These are phyloP conservation scores for Phyllachora maydis DNA, from an alignment of 2,329 filamentous ascomycete genomes.

Conservation along the genomic window DNA sequence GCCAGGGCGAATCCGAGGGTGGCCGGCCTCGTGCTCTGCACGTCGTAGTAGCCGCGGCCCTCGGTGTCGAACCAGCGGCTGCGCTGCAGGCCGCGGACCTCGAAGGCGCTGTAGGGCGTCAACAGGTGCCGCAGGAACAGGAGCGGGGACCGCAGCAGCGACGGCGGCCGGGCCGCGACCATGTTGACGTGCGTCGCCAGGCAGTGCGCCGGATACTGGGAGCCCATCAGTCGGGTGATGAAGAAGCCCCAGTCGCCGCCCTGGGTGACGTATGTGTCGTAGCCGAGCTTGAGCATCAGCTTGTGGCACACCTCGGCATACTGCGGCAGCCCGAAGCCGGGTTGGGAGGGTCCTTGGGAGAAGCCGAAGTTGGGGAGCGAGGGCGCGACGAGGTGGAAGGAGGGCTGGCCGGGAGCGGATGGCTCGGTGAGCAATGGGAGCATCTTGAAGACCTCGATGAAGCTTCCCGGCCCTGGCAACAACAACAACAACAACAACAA, in stretches of 20 bases:
- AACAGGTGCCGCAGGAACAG: constrained; percentile 34
- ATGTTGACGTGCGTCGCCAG: constrained; percentile 42
- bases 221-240: constrained; percentile 40
- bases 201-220: constrained; percentile 33
- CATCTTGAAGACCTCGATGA: constrained; percentile 44
- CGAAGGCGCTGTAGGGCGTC: constrained; percentile 27
- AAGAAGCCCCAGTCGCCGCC: constrained; percentile 54
- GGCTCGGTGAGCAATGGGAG: no score
- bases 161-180: constrained; percentile 23
- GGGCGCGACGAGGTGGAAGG: constrained; percentile 36
- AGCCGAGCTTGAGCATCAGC: constrained; percentile 48
- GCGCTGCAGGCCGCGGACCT: constrained; percentile 29
- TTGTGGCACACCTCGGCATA: constrained; percentile 46
- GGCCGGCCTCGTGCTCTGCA: constrained; percentile 49
- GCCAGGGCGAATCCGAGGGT: constrained; percentile 49
- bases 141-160: constrained; percentile 27
- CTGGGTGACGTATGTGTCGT: constrained; percentile 36
- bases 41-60: constrained; percentile 34
- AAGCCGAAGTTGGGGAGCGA: constrained; percentile 34
- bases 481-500: no score
- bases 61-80: constrained; percentile 33
- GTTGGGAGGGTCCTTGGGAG: constrained; percentile 17
- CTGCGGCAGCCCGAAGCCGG: constrained; percentile 34
- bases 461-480: constrained; percentile 36
- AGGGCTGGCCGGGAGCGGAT: constrained; percentile 14